Evolutionary conservation across 148 eudicot genomes (phyloP).

Genomic region (Silene conica): DNA sequence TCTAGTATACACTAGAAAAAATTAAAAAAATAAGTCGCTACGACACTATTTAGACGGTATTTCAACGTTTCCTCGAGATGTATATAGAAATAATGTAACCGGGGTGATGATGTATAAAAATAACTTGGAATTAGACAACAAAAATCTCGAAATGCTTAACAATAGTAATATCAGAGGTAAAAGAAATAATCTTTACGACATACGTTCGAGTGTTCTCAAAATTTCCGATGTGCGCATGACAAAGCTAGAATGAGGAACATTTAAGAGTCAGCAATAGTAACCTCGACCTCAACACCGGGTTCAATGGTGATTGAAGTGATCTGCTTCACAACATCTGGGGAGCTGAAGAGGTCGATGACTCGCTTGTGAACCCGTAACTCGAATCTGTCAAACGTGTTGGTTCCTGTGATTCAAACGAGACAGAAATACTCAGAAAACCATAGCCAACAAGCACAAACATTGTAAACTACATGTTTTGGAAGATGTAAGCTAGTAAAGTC

Average conservation of each 20-base stretch:
- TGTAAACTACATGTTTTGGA: too few relatives aligned
- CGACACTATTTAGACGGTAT: too few relatives aligned
- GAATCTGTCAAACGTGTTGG: conserved; percentile 69
- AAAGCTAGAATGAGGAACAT: neutral
- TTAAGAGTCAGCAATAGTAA: conserved; percentile 70
- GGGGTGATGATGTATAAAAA: too few relatives aligned
- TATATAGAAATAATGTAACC: too few relatives aligned
- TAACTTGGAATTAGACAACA: too few relatives aligned
- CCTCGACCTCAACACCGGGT: conserved; percentile 63
- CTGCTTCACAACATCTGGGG: conserved; percentile 81
- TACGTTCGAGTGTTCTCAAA: conserved; percentile 19
- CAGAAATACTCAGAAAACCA: too few relatives aligned
- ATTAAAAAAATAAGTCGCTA: too few relatives aligned
- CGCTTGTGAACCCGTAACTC: conserved; percentile 85
- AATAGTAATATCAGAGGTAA: conserved; percentile 8
- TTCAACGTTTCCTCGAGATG: too few relatives aligned
- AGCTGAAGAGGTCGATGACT: conserved; percentile 76
- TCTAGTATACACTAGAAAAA: too few relatives aligned
- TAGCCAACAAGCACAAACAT: too few relatives aligned
- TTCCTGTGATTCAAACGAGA: conserved; percentile 30
- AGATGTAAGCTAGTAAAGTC: too few relatives aligned
- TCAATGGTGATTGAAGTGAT: conserved; percentile 67
- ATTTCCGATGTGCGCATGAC: conserved; percentile 1
- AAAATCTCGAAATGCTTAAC: conserved; percentile 15
- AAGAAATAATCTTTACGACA: conserved; percentile 19